Evolutionary conservation across 768 basidiomycete genomes (phyloP).

Genomic region (Royoungia palumana): DNA sequence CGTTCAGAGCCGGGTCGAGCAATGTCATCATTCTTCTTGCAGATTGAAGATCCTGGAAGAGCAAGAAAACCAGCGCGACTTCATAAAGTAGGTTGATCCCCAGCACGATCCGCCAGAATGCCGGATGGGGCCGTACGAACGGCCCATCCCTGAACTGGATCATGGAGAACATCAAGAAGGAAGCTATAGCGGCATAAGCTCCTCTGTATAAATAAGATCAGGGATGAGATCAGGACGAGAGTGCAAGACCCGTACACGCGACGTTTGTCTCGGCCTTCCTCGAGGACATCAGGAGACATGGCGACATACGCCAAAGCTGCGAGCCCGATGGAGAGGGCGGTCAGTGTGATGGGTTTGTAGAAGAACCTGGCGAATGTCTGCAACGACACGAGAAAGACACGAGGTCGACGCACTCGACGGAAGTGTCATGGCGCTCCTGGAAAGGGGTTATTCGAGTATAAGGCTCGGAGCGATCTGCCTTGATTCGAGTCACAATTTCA

Average conservation of each 20-base stretch:
- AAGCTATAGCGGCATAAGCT: constrained; percentile 66
- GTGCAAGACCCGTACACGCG: constrained; percentile 55
- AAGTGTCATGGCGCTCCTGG: constrained; percentile 79
- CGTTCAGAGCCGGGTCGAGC: constrained; percentile 69
- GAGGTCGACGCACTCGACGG: constrained; percentile 59
- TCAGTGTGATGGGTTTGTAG: constrained; percentile 79
- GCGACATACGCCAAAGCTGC: constrained; percentile 75
- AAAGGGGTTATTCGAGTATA: constrained; percentile 83
- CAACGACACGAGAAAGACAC: background rate
- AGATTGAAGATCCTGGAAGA: constrained; percentile 80
- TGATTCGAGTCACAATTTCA: constrained; percentile 13
- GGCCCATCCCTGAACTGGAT: constrained; percentile 89
- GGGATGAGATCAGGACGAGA: constrained; percentile 1
- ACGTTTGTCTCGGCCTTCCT: constrained; percentile 79
- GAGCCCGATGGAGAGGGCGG: constrained; percentile 65
- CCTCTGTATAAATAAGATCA: constrained; percentile 47
- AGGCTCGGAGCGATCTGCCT: constrained; percentile 82
- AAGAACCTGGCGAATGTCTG: constrained; percentile 61
- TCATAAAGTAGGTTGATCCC: constrained; percentile 84
- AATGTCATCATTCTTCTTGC: constrained; percentile 77
- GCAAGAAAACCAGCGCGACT: constrained; percentile 74
- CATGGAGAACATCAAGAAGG: constrained; percentile 80
- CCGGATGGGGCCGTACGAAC: constrained; percentile 84
- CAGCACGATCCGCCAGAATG: constrained; percentile 77
- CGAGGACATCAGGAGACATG: constrained; percentile 78